Evolutionary conservation across 2,329 filamentous ascomycete genomes (phyloP), one percentile per base, ranked within the genome.

Genomic region (Teratosphaeriaceae sp.): DNA sequence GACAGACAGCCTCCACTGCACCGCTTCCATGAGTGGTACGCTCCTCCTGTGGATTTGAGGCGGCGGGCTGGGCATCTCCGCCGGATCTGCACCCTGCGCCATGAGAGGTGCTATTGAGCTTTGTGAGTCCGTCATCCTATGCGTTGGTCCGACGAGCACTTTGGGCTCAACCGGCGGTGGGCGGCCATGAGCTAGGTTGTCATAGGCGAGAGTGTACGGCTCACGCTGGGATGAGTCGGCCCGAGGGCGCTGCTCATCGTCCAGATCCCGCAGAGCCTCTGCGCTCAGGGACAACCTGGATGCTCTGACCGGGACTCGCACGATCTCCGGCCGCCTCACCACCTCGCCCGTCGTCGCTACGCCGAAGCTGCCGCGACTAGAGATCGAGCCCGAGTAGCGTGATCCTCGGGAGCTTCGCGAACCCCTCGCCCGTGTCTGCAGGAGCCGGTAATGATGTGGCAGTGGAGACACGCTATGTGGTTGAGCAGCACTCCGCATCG

Each of bases 101-200:
- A 54, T 50, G 20, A 60, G 48, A 18, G 58, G 54, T 11, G 53
- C 48, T 13, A 55, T 47, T 3, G 57, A 59, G 19, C 48, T 50
- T 31, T 55, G 51, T 13, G 55, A 59, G 42, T 49, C 34, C 13
- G 37, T 38, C 31, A 51, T 40, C 16, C 50, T 47, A 40, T 58
- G 53, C 23, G 26, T 43, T 24, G 43, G 47, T 22, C 24, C 3
- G 18, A 27, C 16, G 45, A 36, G 19, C 26, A 36, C 18, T 38
- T 38, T 38, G 3, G 35, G 35, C 18, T 38, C 18, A 22, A 20
- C n/a, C 22, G 49, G 35, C 39, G 49, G 40, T 34, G 11, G 42
- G 42, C 22, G 31, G 6, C 15, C 15, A 44, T 12, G 13, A 38
- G 31, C 34, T 44, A 42, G 49, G 45, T 26, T 43, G 46, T 33